Base-by-base conservation (phyloP, 495 filamentous ascomycete genomes). In the Penicillium robsamsonii region DNA sequence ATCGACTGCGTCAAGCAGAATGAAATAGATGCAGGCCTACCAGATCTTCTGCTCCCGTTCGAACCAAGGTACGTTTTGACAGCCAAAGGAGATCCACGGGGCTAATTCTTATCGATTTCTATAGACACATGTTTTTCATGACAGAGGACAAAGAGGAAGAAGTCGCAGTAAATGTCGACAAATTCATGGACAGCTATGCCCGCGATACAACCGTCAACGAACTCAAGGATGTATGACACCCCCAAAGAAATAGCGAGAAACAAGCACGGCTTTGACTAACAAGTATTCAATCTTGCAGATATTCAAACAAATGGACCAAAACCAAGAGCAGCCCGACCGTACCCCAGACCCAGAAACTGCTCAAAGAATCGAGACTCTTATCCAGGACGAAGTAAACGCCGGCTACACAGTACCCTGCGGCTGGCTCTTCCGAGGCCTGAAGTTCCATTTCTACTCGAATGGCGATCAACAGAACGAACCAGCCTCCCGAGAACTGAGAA, bases 151-250 rank as follows among this genome's bases (percentile, higher is more conserved):
- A 76, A 42, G 67, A 76, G 40, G 68, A 75, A 27, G 72, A 70
- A 5, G 68, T 79, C 17, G 71, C 72, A 25, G 62, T 58, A 22
- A 89, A 84, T 56, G 74, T 88, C 8, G 94, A 98, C 69, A 74
- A 78, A 57, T 96, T 81, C 61, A 85, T 83, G 2, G 94, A 98
- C 69, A 92, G 91, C 64, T 97, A 91, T 68, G 80, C 86, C 2
- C 79, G 91, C 27, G 85, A 96, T 59, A 75, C 88, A 11, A 80
- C 71, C 1, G 65, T 76, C 0, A 81, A 86, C 4, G 90, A 96
- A 64, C 72, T 97, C 29, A 74, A 70, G 45, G 69, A 74, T 12
- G 72, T 91, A 43, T 37, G 61, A 54, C 15, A 5, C n/a, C 20
- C 20, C 29, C 22, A 35, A 13, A 41, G 12, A 37, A 42, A 38